Evolutionary conservation across 2,329 filamentous ascomycete species (phyloP), one percentile per base, ranked within the genome.

Genomic region (Dactylella cylindrospora): DNA sequence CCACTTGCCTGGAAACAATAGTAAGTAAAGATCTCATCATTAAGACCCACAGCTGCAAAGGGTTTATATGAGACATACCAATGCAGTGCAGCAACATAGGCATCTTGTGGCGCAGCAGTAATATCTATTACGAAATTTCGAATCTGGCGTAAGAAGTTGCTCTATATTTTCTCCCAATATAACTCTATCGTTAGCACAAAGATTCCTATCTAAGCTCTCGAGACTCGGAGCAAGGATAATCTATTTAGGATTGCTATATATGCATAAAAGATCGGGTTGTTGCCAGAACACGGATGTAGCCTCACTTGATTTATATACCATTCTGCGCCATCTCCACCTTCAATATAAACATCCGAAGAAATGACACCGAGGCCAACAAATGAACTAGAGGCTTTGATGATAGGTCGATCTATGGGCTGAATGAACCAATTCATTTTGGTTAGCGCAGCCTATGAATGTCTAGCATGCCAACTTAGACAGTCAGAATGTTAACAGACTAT

Each of bases 281-380:
- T n/a, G n/a, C n/a, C n/a, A n/a, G n/a, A n/a, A n/a, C n/a, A n/a
- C n/a, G n/a, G n/a, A n/a, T n/a, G n/a, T n/a, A 39, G 15, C 38
- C 5, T 8, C 8, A 3, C 38, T 41, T n/a, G 31, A 70, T 78
- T 78, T 66, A 75, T 77, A 70, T 71, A 79, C 75, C 75, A 77
- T 70, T 77, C 77, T 53, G 69, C 70, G 12, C 75, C 75, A 23
- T 71, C 54, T n/a, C 15, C 26, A 6, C 35, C 25, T 26, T 20
- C 43, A 29, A 81, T 80, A 73, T 97, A 97, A 0, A 90, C 90
- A 70, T 97, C 85, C 1, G 88, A 79, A 71, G 96, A 90, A 67
- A 97, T 86, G 46, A 97, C 80, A 35, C 86, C 90, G 76, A 96
- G 94, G 41, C 91, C 93, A 1, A 77, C 66, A 70, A 97, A 98